Evolutionary conservation across 2,329 filamentous ascomycete species (phyloP), one percentile per base, ranked within the genome.

Genomic region (Corynespora cassiicola): DNA sequence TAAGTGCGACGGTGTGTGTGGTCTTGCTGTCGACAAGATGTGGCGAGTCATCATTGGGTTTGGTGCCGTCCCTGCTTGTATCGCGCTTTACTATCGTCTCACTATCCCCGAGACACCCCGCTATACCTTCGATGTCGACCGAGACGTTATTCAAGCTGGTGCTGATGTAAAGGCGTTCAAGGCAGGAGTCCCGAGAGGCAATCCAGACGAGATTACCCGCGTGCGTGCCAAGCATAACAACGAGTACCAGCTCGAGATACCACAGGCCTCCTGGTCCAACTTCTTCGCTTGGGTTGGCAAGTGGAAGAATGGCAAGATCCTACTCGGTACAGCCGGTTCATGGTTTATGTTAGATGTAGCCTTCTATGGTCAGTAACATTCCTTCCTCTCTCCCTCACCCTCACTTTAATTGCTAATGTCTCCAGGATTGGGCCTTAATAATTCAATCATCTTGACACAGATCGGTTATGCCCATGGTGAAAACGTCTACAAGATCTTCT

Each of bases 51-150:
- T 94, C 31, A 88, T 94, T 59, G 88, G 88, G 9, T 87, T 91
- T 58, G 88, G 88, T 52, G 87, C 86, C 28, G 81, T 94, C 7
- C 88, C 88, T 2, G 88, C 86, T 27, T 88, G 84, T 63, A 83
- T 91, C 47, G 88, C 89, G 14, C 80, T 95, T 12, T 94, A 94
- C 75, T 94, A 88, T 71, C 86, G 88, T 47, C 79, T 94, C 4
- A 94, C 88, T 35, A 92, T 95, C 51, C 89, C 89, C 16, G 89
- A 95, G 72, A 92, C 88, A 21, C 88, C 89, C 35, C 86, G 89
- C 18, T 95, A 94, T 72, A 94, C 89, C 18, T 92, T 94, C 56
- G 88, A 94, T 61, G 81, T 94, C 15, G 79, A 82, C 33, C 83
- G 82, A 27, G 87, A 94, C 58, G 77, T 89, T 24, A 80, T 88